phyloP scores from a whole-genome alignment of 2,329 filamentous ascomycete species.

The Penicillium sp. region DNA sequence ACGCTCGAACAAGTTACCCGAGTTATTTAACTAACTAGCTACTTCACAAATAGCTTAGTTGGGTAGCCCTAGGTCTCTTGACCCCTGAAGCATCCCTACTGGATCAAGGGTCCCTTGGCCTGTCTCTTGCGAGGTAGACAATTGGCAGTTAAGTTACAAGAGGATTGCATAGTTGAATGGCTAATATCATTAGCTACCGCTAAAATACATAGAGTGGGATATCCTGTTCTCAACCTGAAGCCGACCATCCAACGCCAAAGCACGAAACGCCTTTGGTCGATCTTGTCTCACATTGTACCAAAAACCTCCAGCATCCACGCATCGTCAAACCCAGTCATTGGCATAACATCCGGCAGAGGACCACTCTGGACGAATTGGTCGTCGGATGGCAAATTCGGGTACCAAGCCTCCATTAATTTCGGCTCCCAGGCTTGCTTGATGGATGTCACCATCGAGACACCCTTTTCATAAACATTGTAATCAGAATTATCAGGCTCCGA shows the following conservation, averaged over 20 bases:
- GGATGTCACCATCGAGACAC: constrained; percentile 14
- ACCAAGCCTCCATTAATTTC: constrained; percentile 21
- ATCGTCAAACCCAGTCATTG: constrained; percentile 19
- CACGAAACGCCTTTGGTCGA: neutral
- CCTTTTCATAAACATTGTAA: constrained; percentile 18
- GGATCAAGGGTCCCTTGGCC: neutral
- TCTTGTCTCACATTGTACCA: constrained; percentile 11
- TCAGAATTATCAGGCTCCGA: constrained; percentile 3
- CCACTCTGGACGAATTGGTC: constrained; percentile 3
- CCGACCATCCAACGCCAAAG: neutral
- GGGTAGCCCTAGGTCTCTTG: neutral
- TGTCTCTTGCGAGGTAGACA: neutral
- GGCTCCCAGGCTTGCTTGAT: constrained; percentile 21
- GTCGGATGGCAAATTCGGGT: constrained; percentile 6
- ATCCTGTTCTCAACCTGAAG: neutral
- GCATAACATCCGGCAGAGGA: constrained; percentile 10
- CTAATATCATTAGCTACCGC: neutral
- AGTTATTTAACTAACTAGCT: too few species aligned
- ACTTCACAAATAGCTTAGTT: too few species aligned
- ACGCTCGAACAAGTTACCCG: too few species aligned
- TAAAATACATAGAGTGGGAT: neutral
- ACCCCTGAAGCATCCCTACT: neutral
- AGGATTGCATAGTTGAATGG: neutral
- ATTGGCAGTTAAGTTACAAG: neutral
- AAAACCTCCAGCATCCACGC: constrained; percentile 24